Evolutionary conservation across 2,329 filamentous ascomycete species (phyloP), one percentile per base, ranked within the genome.

Genomic region (Clonostachys sp.): DNA sequence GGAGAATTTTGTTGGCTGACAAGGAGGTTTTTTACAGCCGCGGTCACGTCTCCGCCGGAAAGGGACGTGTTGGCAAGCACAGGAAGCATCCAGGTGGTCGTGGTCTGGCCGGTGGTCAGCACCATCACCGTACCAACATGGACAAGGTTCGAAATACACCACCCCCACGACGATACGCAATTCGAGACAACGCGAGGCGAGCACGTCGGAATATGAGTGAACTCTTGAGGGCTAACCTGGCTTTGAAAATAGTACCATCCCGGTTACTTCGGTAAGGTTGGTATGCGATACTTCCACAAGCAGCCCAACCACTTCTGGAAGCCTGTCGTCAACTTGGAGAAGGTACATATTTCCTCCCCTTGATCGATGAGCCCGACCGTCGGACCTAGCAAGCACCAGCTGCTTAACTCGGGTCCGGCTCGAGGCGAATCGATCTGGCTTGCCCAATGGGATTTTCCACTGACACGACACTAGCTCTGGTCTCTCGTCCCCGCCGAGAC

Each of bases 21-120:
- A 30, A 30, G 24, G 40, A 17, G 40, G 16, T 42, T 20, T 42
- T 58, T 55, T 46, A 64, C 70, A 91, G 87, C 81, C 91, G 92
- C 81, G 92, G 92, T 76, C 90, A 99, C 80, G 94, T 99, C 72
- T 95, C 89, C 70, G 90, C 91, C 83, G 94, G 94, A 83, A 86
- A 97, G 77, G 92, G 94, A 81, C 92, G 92, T 84, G 76, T 97
- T 72, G 94, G 94, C 74, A 97, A 97, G 88, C 91, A 96, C 87
- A 83, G 94, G 72, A 97, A 99, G 86, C 83, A 86, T 63, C 83
- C 81, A 61, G 83, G 83, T 84, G 83, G 83, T 82, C 80, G 89
- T 89, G 83, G 83, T 86, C 80, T 87, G 78, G 94, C 94, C 73
- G 92, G 94, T 95, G 92, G 91, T 84, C 90, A 96, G 80, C 94